Evolutionary conservation across 495 filamentous ascomycete species (phyloP).

Genomic region (Apiosordaria backusii): DNA sequence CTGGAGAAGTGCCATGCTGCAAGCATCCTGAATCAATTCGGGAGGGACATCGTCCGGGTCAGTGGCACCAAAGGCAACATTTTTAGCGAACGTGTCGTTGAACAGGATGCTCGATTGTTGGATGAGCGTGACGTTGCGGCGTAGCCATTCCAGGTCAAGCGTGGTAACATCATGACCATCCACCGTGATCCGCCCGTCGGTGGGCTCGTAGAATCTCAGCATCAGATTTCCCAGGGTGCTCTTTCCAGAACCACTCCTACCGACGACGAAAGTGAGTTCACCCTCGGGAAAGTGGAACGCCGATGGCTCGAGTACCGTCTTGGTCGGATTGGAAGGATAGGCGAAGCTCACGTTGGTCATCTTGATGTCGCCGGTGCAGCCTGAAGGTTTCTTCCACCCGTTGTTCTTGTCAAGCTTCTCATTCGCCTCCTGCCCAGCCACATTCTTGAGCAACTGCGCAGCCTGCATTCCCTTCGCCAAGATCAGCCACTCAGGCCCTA

Average conservation of each 20-base stretch:
- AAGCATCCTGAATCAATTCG: conserved; percentile 56
- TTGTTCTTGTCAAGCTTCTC: conserved; percentile 26
- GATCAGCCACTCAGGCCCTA: conserved; percentile 70
- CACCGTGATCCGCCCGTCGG: conserved; percentile 62
- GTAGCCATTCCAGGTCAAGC: conserved; percentile 68
- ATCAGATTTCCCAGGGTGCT: conserved; percentile 83
- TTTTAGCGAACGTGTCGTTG: conserved; percentile 73
- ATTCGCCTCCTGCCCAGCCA: conserved; percentile 26
- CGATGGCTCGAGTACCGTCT: conserved; percentile 53
- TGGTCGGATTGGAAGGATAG: conserved; percentile 71
- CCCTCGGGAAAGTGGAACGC: conserved; percentile 68
- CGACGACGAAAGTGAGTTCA: conserved; percentile 77
- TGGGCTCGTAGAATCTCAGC: conserved; percentile 68
- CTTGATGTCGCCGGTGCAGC: conserved; percentile 63
- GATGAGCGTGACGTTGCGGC: conserved; percentile 74
- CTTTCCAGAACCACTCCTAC: conserved; percentile 87
- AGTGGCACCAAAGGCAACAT: conserved; percentile 71
- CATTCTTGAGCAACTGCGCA: conserved; percentile 53
- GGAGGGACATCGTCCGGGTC: conserved; percentile 47
- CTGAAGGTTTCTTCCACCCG: conserved; percentile 19
- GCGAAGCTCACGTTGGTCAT: conserved; percentile 75
- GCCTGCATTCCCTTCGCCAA: conserved; percentile 80
- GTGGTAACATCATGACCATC: conserved; percentile 61
- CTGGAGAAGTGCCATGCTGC: conserved; percentile 65
- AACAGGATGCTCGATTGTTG: conserved; percentile 84